These are phyloP conservation scores for Phragmites australis DNA, from an alignment of 176 grass and related monocot species.

Conservation along the genomic window DNA sequence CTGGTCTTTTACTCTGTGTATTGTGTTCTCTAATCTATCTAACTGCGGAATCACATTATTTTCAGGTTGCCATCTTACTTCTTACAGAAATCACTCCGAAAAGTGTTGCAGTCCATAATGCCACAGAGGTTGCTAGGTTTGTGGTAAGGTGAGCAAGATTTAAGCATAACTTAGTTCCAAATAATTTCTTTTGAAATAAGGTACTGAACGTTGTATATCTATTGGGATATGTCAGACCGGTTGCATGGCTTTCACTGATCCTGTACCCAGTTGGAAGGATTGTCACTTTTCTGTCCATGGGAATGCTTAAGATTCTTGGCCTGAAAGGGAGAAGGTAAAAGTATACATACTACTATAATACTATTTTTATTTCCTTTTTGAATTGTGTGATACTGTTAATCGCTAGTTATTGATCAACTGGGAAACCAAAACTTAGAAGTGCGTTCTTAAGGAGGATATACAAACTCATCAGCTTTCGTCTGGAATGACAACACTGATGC, in stretches of 20 bases:
- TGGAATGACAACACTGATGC: too few relatives aligned
- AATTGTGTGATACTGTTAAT: constrained; percentile 10
- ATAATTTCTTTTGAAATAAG: neutral
- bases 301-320: constrained; percentile 90
- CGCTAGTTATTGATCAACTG: constrained; percentile 28
- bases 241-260: constrained; percentile 94
- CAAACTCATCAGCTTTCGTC: neutral
- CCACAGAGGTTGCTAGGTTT: constrained; percentile 89
- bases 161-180: neutral
- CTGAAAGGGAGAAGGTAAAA: constrained; percentile 93
- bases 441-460: neutral
- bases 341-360: neutral
- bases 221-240: constrained; percentile 76
- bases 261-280: constrained; percentile 94
- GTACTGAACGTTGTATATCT: constrained; percentile 36
- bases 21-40: neutral
- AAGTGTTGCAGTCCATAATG: constrained; percentile 95
- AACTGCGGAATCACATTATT: constrained; percentile 7
- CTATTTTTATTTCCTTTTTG: constrained; percentile 27
- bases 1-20: constrained; percentile 24
- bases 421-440: neutral
- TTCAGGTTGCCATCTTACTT: constrained; percentile 86
- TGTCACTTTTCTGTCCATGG: constrained; percentile 92
- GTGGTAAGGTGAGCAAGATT: constrained; percentile 82
- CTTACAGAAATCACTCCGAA: constrained; percentile 98